Percentiles rank a stretch among this genome's conserved stretches.
phyloP scores from a whole-genome alignment of 2,329 filamentous ascomycete species.

The Aspergillus arachidicola region DNA sequence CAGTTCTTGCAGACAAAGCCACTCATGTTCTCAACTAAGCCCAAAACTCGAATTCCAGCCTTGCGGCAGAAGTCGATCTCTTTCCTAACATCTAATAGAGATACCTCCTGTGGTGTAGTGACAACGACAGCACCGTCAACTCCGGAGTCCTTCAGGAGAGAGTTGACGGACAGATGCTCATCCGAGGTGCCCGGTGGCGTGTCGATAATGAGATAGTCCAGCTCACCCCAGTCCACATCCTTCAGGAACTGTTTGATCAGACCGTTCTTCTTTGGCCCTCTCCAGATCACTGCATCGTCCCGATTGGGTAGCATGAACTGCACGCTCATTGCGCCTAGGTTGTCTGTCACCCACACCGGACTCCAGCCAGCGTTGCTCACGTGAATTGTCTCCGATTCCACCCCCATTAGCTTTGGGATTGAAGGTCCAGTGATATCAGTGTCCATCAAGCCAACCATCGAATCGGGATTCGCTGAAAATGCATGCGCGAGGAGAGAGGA shows the following conservation, averaged over 20 bases:
- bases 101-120: slow-evolving; percentile 93
- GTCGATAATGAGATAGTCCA: slow-evolving; percentile 92
- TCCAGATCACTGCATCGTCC: slow-evolving; percentile 96
- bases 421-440: slow-evolving; percentile 95
- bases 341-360: slow-evolving; percentile 93
- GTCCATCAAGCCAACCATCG: slow-evolving; percentile 91
- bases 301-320: slow-evolving; percentile 96
- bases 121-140: slow-evolving; percentile 93
- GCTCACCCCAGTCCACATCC: slow-evolving; percentile 95
- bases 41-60: slow-evolving; percentile 83
- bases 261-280: slow-evolving; percentile 97
- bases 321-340: slow-evolving; percentile 93
- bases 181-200: slow-evolving; percentile 95
- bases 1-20: slow-evolving; percentile 96
- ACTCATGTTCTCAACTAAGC: slow-evolving; percentile 96
- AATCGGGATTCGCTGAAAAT: slow-evolving; percentile 78
- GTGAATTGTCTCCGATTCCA: slow-evolving; percentile 91
- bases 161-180: slow-evolving; percentile 92
- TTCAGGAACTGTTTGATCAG: slow-evolving; percentile 97
- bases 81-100: slow-evolving; percentile 88
- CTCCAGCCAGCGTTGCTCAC: slow-evolving; percentile 87
- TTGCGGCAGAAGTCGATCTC: slow-evolving; percentile 98
- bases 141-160: slow-evolving; percentile 84
- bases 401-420: slow-evolving; percentile 99
- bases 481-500: slow-evolving; percentile 85